These are phyloP conservation scores for Chloris gayana DNA, from an alignment of 176 grass and related monocot species.

Conservation along the genomic window DNA sequence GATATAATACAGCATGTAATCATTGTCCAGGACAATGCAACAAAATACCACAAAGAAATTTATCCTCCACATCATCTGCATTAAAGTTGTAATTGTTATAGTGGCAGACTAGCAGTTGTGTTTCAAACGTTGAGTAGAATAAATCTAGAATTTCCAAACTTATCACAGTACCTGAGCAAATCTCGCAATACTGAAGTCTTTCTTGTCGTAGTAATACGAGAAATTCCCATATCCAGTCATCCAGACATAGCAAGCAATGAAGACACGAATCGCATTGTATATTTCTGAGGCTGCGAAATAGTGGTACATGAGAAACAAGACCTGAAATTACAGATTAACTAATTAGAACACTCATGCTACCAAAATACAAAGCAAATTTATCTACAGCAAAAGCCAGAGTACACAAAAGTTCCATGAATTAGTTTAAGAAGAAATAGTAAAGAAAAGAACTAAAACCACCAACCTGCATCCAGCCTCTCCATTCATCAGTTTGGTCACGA, in stretches of 20 bases:
- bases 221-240: constrained; percentile 93
- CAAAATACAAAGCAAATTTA: too few relatives aligned
- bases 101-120: too few relatives aligned
- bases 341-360: constrained; percentile 12
- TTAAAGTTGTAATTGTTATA: neutral
- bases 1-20: constrained; percentile 84
- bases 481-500: constrained; percentile 83
- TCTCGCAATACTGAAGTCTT: constrained; percentile 77
- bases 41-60: constrained; percentile 82
- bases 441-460: constrained; percentile 24
- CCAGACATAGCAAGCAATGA: constrained; percentile 85
- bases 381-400: too few relatives aligned
- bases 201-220: constrained; percentile 80
- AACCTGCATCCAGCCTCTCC: constrained; percentile 94
- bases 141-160: too few relatives aligned
- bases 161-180: constrained; percentile 63
- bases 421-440: too few relatives aligned
- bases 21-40: constrained; percentile 89
- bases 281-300: constrained; percentile 74
- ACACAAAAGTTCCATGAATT: too few relatives aligned
- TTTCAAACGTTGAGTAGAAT: too few relatives aligned
- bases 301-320: constrained; percentile 86
- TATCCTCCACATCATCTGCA: constrained; percentile 94
- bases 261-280: constrained; percentile 84
- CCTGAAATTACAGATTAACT: constrained; percentile 47